Evolutionary conservation across 192 early-diverging fungal genomes (phyloP), one percentile per base, ranked within the genome.

Genomic region (Umbelopsis sp.): DNA sequence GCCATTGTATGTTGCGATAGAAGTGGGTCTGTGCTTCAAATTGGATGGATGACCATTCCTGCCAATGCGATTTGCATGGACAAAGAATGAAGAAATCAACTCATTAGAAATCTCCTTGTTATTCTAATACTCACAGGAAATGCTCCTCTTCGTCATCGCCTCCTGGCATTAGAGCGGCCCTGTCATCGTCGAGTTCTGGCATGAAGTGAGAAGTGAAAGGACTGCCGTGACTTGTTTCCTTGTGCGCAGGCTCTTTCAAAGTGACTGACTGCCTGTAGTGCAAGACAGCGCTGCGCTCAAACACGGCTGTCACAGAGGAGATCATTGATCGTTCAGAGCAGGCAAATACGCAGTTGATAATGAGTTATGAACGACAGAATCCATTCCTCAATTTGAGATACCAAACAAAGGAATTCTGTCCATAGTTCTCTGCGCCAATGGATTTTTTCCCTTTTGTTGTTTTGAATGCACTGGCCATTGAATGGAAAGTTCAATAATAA

Each of bases 141-240:
- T 20, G 56, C 56, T 62, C 56, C 14, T 62, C 56, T 4, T 62
- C 56, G 31, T 62, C 56, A 12, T 62, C 56, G 14, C 26, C 56
- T 62, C 29, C 56, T 17, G 6, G 26, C 56, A 62, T 62, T 17
- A 62, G 31, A 29, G 29, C 29, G 26, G 56, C 56, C 31, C 56
- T 29, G 31, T 62, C 56, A 62, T 62, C 56, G 31, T 62, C 56
- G 31, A 34, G 56, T 11, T 20, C 31, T 62, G 56, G 31, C 56
- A 62, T 62, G 26, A 32, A 21, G 16, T 12, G 31, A 34, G 31
- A 62, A 32, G 56, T 34, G 14, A 62, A 62, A 62, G 56, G 56
- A n/a, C 31, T 62, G 20, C 17, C 26, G 56, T 62, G 56, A 62
- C 56, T 29, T 14, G 26, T 32, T 62, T 62, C 26, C 20, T 22